Evolutionary conservation across 306 rosid species (phyloP).

Genomic region (Lablab purpureus): DNA sequence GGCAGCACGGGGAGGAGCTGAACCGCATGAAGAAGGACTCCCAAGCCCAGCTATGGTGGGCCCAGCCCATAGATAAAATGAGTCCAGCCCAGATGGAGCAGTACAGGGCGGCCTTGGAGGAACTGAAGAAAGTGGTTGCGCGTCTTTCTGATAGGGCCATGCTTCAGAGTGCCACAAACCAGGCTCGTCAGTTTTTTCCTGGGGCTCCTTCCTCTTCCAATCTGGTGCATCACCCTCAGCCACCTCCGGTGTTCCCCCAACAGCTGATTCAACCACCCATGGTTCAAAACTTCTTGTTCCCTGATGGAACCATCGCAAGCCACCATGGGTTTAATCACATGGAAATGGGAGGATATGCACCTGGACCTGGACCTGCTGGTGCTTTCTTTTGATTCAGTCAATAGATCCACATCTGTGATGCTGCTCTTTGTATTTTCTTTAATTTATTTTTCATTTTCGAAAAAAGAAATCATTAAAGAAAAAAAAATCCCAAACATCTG

Average conservation of each 20-base stretch:
- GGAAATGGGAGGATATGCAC: constrained; percentile 25
- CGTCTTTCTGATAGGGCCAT: not conserved
- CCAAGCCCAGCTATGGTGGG: constrained; percentile 39
- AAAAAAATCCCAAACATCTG: too few relatives aligned
- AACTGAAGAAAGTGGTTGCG: not conserved
- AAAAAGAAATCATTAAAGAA: too few relatives aligned
- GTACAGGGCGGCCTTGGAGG: not conserved
- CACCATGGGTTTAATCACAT: not conserved
- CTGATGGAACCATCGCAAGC: constrained; percentile 16
- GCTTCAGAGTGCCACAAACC: not conserved
- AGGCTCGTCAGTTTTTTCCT: not conserved
- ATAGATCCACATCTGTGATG: not conserved
- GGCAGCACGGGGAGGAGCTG: not conserved
- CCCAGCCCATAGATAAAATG: not conserved
- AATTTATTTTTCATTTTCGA: too few relatives aligned
- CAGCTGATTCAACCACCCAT: constrained; percentile 18
- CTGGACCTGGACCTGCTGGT: constrained; percentile 4
- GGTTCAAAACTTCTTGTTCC: constrained; percentile 22
- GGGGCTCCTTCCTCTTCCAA: not conserved
- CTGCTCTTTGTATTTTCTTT: constrained; percentile 30
- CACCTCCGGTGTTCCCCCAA: not conserved
- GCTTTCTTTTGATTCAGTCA: constrained; percentile 26
- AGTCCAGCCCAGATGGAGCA: not conserved
- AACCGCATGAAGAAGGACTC: not conserved
- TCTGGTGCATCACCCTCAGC: not conserved